Evolutionary conservation across 1,139 yeast genomes (phyloP), one percentile per base, ranked within the genome.

Genomic region (Debaryomyces singareniensis): DNA sequence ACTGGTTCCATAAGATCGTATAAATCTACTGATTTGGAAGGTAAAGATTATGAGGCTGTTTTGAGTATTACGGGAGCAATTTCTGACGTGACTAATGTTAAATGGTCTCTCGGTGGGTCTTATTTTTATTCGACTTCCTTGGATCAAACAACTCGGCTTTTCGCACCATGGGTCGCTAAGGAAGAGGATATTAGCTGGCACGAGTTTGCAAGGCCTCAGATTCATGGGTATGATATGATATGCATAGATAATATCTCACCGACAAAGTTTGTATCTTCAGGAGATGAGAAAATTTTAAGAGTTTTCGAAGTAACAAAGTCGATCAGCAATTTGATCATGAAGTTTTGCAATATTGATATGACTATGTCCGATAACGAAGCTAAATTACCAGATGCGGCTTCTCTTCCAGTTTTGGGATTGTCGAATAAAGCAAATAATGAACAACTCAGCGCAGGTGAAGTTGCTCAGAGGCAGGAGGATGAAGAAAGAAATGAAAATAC

Each of bases 221-320:
- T 93, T 40, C 99, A 93, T 53, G 99, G 99, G 9, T 93, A 86
- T 50, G 97, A 93, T 51, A 87, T 93, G 96, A 71, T 85, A 26
- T 78, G 95, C 41, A 64, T 84, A n/a, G 77, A 77, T 29, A 68
- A 80, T 13, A 55, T 91, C 15, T 58, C 72, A 14, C 57, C 68
- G 26, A 66, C 82, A 1, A 64, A 72, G 37, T 89, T 84, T 58
- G 86, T 89, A 3, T 85, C 96, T 35, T 97, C 91, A 11, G 98
- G 96, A 27, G 99, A 93, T 51, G 99, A 93, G 49, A 93, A 93
- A 58, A 80, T 87, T 10, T 58, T 91, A 40, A 68, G 99, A 40
- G 85, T 87, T 2, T 93, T 93, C 51, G 91, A 84, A 43, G 80
- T 85, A 60, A 95, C 98, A n/a, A 71, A 71, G 35, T 77, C 86